Evolutionary conservation across 1,284 basidiomycete genomes (phyloP).

Genomic region (Tilletia setariae): DNA sequence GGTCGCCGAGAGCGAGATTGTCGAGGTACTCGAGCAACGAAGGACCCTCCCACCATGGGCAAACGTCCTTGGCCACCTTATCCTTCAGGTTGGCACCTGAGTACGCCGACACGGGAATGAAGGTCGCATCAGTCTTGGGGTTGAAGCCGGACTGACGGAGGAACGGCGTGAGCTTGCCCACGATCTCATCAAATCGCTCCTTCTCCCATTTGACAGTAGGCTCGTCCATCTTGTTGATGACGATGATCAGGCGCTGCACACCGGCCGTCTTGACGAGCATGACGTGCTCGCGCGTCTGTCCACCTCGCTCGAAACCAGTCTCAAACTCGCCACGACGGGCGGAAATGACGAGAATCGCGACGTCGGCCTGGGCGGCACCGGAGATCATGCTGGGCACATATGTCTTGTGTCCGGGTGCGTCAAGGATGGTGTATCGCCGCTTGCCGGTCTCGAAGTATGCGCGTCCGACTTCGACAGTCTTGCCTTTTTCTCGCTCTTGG

Average conservation of each 20-base stretch:
- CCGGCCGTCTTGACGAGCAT: constrained; percentile 54
- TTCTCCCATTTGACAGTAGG: constrained; percentile 50
- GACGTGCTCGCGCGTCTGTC: constrained; percentile 54
- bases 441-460: constrained; percentile 54
- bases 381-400: constrained; percentile 54
- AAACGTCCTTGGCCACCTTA: constrained; percentile 36
- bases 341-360: constrained; percentile 53
- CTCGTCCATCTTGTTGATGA: constrained; percentile 55
- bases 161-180: constrained; percentile 50
- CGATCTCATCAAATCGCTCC: constrained; percentile 51
- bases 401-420: constrained; percentile 53
- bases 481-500: constrained; percentile 53
- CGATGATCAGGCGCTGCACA: constrained; percentile 52
- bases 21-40: constrained; percentile 47
- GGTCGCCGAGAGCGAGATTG: constrained; percentile 45
- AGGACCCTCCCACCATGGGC: constrained; percentile 49
- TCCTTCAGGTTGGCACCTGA: constrained; percentile 54
- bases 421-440: constrained; percentile 52
- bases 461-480: constrained; percentile 53
- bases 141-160: constrained; percentile 47
- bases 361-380: constrained; percentile 53
- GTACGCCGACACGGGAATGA: constrained; percentile 52
- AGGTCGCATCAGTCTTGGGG: constrained; percentile 52
- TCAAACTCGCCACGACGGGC: constrained; percentile 53
- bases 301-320: constrained; percentile 52